Evolutionary conservation across 2,329 filamentous ascomycete genomes (phyloP).

Genomic region (Penicillium sp.): DNA sequence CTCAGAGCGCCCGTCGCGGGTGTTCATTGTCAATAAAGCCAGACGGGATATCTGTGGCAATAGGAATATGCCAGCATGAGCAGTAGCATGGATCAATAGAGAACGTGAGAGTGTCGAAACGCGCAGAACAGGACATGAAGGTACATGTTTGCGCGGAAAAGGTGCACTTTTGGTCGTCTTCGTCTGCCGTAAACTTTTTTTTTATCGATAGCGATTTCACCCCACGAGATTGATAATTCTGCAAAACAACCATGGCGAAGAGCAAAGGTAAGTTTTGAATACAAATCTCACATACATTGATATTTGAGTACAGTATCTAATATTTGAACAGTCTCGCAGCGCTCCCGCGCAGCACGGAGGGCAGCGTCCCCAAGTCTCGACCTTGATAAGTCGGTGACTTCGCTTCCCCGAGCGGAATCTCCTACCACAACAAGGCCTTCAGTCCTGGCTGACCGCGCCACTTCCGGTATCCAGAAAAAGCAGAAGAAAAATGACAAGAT

Average conservation of each 20-base stretch:
- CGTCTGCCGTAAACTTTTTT: constrained; percentile 29
- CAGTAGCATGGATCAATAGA: not conserved
- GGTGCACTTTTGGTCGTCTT: constrained; percentile 27
- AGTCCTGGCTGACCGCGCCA: constrained; percentile 49
- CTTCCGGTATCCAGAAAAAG: constrained; percentile 54
- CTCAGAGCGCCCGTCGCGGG: constrained; percentile 31
- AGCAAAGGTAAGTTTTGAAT: constrained; percentile 32
- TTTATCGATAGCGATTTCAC: constrained; percentile 37
- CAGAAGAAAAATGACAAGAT: constrained; percentile 47
- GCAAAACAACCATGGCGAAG: constrained; percentile 38
- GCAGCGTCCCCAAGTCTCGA: constrained; percentile 55
- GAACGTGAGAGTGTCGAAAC: not conserved
- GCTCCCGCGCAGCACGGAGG: constrained; percentile 59
- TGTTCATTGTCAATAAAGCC: constrained; percentile 35
- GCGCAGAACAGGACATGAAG: constrained; percentile 1
- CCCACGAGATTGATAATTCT: constrained; percentile 27
- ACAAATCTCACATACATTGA: not conserved
- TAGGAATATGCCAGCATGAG: constrained; percentile 17
- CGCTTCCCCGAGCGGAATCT: constrained; percentile 42
- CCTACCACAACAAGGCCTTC: constrained; percentile 42
- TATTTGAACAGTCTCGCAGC: constrained; percentile 47
- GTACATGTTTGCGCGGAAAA: constrained; percentile 6
- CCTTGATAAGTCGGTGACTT: constrained; percentile 50
- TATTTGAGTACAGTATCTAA: constrained; percentile 7
- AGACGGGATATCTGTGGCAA: constrained; percentile 21